Base-by-base conservation (phyloP, 331 rosid genomes). In the Telfairia occidentalis region DNA sequence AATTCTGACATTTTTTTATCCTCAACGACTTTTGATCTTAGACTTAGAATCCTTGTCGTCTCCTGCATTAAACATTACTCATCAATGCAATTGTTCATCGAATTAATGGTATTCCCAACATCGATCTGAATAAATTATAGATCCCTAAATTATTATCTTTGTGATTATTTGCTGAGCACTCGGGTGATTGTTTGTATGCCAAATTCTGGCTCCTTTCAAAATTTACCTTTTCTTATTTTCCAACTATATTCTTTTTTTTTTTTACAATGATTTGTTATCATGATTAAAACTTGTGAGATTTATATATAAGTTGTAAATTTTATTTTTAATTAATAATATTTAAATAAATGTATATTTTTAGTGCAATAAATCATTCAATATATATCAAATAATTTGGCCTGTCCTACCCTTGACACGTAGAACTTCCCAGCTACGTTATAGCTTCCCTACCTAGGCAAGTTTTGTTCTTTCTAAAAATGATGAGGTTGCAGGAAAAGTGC, bases 1-100 rank as follows among this genome's bases (percentile, higher is more conserved):
- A 85, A 58, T 74, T 81, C 89, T 79, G 92, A 77, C 78, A 75
- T 48, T 42, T 42, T 78, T 58, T 64, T 84, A 29, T 80, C 89
- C 71, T 77, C 86, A 40, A 3, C 4, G 15, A 13, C 61, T 67
- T 69, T 59, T 79, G 86, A 49, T 78, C 79, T 82, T 78, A 82
- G 77, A 80, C 79, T 82, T 78, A 82, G 77, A 80, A 77, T 71
- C 74, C 77, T 60, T 71, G 87, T 11, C 82, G 82, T 85, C 64
- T 83, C 92, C 95, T 88, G 85, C 89, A 70, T 78, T 52, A 77
- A 58, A 16, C 29, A 55, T 69, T 26, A 54, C 6, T 43, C 32
- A 76, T 42, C 3, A 30, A 42, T 45, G 45, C 60, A 30, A 4
- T 30, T 43, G 12, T 38, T 74, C 15, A 10, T 37, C 64, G n/a